Conservation (phyloP, 768 basidiomycete genomes). For the Multifurca ochricompacta region DNA sequence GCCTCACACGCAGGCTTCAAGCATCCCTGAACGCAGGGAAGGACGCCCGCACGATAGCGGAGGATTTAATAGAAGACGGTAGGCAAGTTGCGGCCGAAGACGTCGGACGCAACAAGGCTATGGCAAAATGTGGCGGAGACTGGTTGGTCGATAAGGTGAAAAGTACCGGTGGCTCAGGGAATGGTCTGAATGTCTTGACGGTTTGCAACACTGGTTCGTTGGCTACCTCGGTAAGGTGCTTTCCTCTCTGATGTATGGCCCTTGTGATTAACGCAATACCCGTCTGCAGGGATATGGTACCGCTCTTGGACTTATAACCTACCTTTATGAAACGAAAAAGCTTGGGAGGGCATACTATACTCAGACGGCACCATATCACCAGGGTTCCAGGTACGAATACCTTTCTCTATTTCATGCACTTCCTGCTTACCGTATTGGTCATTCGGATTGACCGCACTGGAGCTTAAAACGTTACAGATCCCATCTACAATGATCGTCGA, state of each 20-base stretch:
- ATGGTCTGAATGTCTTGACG: conserved; percentile 72
- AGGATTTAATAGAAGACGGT: conserved; percentile 63
- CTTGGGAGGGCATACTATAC: conserved; percentile 85
- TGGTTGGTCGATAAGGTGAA: conserved; percentile 62
- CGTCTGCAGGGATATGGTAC: conserved; percentile 84
- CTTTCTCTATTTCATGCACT: not conserved
- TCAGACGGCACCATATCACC: conserved; percentile 91
- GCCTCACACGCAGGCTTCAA: conserved; percentile 49
- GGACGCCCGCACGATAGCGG: conserved; percentile 37
- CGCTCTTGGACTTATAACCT: conserved; percentile 87
- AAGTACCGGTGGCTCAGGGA: conserved; percentile 33
- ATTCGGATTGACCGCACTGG: conserved; percentile 76
- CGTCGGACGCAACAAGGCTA: conserved; percentile 74
- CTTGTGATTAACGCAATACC: not conserved
- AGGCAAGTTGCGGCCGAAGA: conserved; percentile 78
- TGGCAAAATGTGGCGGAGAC: conserved; percentile 79
- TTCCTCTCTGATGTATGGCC: not conserved
- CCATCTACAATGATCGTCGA: conserved; percentile 94
- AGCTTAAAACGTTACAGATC: conserved; percentile 76
- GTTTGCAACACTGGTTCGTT: conserved; percentile 97
- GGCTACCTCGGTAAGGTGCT: conserved; percentile 71
- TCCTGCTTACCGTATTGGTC: not conserved
- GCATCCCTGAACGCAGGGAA: conserved; percentile 32
- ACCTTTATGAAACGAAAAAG: conserved; percentile 70
- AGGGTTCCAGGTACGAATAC: conserved; percentile 62